Evolutionary conservation across 2,329 filamentous ascomycete genomes (phyloP).

Genomic region (Cryphonectria parasitica): DNA sequence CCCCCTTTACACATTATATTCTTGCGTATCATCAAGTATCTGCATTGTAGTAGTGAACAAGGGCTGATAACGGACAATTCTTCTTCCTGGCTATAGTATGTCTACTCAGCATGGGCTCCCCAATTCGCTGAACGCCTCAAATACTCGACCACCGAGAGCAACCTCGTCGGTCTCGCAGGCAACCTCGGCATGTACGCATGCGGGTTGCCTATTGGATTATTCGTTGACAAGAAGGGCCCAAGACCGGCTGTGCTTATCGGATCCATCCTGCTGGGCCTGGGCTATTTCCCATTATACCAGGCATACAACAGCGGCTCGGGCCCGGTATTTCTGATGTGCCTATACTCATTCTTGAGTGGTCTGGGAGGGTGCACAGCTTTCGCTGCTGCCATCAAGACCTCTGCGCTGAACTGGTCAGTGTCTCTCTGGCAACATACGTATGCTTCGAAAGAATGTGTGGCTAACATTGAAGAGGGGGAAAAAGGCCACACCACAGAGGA

Average conservation of each 20-base stretch:
- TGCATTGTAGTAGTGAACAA: background rate
- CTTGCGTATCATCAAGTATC: background rate
- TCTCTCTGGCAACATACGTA: background rate
- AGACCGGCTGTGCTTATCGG: conserved; percentile 78
- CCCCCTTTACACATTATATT: no score
- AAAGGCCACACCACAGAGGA: conserved; percentile 74
- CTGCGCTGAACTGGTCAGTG: conserved; percentile 77
- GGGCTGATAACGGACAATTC: conserved; percentile 29
- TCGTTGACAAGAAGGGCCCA: conserved; percentile 83
- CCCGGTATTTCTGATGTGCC: conserved; percentile 67
- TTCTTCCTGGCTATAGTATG: conserved; percentile 69
- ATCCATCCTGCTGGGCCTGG: conserved; percentile 70
- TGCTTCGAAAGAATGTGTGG: background rate
- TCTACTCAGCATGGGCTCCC: conserved; percentile 96
- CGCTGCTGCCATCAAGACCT: conserved; percentile 80
- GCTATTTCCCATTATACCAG: conserved; percentile 83
- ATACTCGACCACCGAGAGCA: conserved; percentile 89
- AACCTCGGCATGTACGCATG: conserved; percentile 93
- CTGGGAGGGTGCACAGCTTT: conserved; percentile 93
- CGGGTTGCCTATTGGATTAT: conserved; percentile 85
- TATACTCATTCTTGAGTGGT: conserved; percentile 85
- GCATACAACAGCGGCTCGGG: conserved; percentile 73
- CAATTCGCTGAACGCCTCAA: conserved; percentile 88
- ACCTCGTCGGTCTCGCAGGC: conserved; percentile 84
- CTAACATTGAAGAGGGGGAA: background rate